Conservation (phyloP, 2,329 filamentous ascomycete genomes). For the Aspergillus terreus region DNA sequence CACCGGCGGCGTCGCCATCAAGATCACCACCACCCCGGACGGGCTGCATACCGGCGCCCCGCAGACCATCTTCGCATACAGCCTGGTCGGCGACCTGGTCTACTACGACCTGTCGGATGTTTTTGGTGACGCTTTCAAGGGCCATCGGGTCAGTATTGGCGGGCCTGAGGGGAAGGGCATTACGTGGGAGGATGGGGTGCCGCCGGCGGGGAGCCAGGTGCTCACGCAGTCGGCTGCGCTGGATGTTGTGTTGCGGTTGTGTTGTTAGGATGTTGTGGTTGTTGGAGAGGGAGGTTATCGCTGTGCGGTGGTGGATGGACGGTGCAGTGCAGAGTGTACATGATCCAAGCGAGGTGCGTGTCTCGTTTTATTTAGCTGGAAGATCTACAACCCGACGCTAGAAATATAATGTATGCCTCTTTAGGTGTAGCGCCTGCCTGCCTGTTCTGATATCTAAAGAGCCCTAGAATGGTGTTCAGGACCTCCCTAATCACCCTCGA, state of each 20-base stretch:
- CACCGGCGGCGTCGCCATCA: conserved; percentile 41
- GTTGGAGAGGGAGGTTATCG: too few relatives aligned
- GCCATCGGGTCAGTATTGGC: not conserved
- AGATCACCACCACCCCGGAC: conserved; percentile 33
- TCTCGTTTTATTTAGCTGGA: too few relatives aligned
- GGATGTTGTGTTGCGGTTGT: not conserved
- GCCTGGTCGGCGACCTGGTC: conserved; percentile 26
- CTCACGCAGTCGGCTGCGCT: conserved; percentile 23
- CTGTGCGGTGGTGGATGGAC: too few relatives aligned
- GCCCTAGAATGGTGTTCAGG: too few relatives aligned
- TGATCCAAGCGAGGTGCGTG: too few relatives aligned
- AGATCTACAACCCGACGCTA: too few relatives aligned
- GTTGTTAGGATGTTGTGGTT: too few relatives aligned
- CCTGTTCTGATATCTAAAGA: too few relatives aligned
- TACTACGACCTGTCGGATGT: conserved; percentile 46
- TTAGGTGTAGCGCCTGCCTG: too few relatives aligned
- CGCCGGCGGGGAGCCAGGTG: conserved; percentile 29
- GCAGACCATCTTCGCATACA: conserved; percentile 43
- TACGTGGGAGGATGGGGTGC: conserved; percentile 30
- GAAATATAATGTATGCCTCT: too few relatives aligned
- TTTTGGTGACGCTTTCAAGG: conserved; percentile 41
- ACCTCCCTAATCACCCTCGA: too few relatives aligned
- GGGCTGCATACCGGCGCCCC: conserved; percentile 33
- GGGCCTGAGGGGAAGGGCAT: conserved; percentile 21
- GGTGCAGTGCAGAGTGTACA: too few relatives aligned